Base-by-base conservation (phyloP, 2,329 filamentous ascomycete species). In the Knoxdaviesia capensis region DNA sequence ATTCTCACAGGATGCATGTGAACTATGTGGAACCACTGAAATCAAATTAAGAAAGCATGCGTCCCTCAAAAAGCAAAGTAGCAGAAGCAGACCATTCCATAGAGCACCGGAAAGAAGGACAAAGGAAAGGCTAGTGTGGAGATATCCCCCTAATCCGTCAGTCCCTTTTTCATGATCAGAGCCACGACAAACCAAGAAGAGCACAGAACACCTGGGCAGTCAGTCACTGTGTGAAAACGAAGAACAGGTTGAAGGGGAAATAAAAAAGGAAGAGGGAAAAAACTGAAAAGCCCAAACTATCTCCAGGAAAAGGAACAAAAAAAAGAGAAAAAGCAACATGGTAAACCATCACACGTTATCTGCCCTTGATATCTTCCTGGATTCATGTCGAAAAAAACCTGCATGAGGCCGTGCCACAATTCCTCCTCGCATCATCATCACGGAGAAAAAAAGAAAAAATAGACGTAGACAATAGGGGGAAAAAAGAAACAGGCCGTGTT, bases 291-390 rank as follows among this genome's bases (percentile, higher is more conserved):
- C 10, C n/a, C 7, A 41, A 41, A 43, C 36, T 39, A 31, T 29
- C 7, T 31, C 32, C 29, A 36, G 35, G 34, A 38, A 41, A 30
- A 42, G 39, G 47, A 49, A 48, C 46, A 49, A 48, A 46, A 50
- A 45, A 45, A 43, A 29, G 35, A 11, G 31, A n/a, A 9, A 33
- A 8, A 9, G 6, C n/a, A 28, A 9, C 38, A 38, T 38, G 8
- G 8, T 33, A 3, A 37, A 34, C 20, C 20, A 20, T 20, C 20
- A 20, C 20, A 20, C 20, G 20, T 20, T 20, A 20, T 37, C 36
- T n/a, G 36, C 36, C n/a, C 10, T 37, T 7, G n/a, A 37, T 11
- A 8, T 20, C 20, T n/a, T 37, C 10, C 8, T 11, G 11, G 11
- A 29, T 37, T 29, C 36, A 37, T 29, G n/a, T 11, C 36, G 11